A percentile compares a stretch with the other conserved stretches of the same genome.
Evolutionary conservation across 23 red algal species (phyloP).

Genomic region (Gracilaria gracilis): DNA sequence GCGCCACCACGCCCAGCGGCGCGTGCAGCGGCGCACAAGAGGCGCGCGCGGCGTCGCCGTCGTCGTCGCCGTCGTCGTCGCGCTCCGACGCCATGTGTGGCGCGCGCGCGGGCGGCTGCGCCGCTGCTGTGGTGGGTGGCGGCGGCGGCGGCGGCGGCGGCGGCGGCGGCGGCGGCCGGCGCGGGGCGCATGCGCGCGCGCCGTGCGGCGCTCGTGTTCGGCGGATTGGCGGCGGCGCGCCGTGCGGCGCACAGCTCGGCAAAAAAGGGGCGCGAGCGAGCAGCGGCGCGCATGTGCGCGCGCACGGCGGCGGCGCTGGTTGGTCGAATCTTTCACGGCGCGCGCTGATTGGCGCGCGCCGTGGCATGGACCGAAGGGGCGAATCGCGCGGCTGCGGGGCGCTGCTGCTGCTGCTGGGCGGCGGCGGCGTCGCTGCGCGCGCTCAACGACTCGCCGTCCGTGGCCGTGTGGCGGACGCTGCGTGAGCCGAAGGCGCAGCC

Average conservation of each 20-base stretch:
- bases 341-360: not conserved
- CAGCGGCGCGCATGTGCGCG: not conserved
- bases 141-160: not conserved
- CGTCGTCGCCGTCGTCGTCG: not conserved
- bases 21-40: not conserved
- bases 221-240: not conserved
- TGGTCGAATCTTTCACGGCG: not conserved
- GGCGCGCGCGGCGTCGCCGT: not conserved
- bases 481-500: not conserved
- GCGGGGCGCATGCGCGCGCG: not conserved
- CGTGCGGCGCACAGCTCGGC: not conserved
- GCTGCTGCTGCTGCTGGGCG: no score
- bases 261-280: not conserved
- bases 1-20: not conserved
- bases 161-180: not conserved
- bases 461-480: not conserved
- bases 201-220: not conserved
- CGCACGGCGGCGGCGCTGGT: not conserved
- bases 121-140: not conserved
- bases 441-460: no score
- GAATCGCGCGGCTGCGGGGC: not conserved
- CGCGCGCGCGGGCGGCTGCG: not conserved
- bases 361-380: not conserved
- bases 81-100: not conserved
- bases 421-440: no score